Base-by-base conservation (phyloP, 1,284 basidiomycete genomes). In the Trichosporon coremiiforme region DNA sequence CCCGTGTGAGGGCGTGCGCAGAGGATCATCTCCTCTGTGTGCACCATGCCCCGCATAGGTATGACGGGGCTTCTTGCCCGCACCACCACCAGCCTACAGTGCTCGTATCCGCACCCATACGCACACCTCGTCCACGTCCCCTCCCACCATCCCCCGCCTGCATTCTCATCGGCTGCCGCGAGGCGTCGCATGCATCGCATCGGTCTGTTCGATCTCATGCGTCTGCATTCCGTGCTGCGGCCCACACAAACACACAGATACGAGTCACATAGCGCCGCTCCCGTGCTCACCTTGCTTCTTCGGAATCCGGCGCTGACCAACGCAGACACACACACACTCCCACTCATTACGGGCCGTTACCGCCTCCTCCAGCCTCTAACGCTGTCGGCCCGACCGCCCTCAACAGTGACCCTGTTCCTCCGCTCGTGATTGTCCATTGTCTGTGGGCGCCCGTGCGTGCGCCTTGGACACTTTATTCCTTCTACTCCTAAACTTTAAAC, bases 401-500 rank as follows among this genome's bases (percentile, higher is more conserved):
- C 50, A 25, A 25, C 50, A 53, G 50, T 25, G 50, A 53, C 50
- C 50, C 50, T 53, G 22, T 53, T 12, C 25, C 4, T 60, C 33
- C 29, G 29, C 29, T 60, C 50, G 55, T 31, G 31, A n/a, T 33
- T 33, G 57, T 62, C 31, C 31, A 57, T 62, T 62, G 57, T 62
- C 57, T 33, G 57, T 33, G 57, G 35, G 29, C 57, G 57, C 57
- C 57, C 31, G 57, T 62, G 57, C 57, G 57, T 35, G 57, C 57
- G 57, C 57, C 29, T 62, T 62, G 29, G 31, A n/a, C 57, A 62
- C 29, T 33, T 62, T 33, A 35, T 35, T 62, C 57, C 29, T 33
- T 62, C 31, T 22, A 33, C 57, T 62, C 57, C 57, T 33, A 33
- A 62, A 62, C 57, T 62, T 22, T 62, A 62, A 62, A 62, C 29